Percentiles rank a stretch among this genome's conserved stretches.
Evolutionary conservation across 768 basidiomycete genomes (phyloP).

Genomic region (Asterophora lycoperdoides): DNA sequence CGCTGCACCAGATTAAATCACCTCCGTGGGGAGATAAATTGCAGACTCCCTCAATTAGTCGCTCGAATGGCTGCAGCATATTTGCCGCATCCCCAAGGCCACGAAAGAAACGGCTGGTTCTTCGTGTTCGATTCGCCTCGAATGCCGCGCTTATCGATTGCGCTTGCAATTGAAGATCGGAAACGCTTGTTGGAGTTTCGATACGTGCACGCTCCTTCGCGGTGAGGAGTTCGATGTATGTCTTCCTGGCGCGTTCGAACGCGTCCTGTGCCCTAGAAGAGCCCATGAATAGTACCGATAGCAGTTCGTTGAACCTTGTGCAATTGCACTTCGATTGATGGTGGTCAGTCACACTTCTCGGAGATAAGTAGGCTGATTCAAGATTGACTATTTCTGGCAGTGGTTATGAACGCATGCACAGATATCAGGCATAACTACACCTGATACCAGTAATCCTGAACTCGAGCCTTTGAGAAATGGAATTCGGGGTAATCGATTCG

Average conservation of each 20-base stretch:
- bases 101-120: neutral
- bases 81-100: neutral
- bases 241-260: conserved; percentile 5
- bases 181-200: neutral
- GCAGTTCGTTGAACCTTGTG: too few species aligned
- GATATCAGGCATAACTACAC: too few species aligned
- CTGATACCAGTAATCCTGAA: too few species aligned
- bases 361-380: too few species aligned
- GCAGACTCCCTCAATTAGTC: neutral
- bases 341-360: too few species aligned
- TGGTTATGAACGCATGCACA: too few species aligned
- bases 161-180: neutral
- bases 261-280: neutral
- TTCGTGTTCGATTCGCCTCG: neutral
- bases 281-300: neutral
- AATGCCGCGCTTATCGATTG: neutral
- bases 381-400: too few species aligned
- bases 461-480: too few species aligned
- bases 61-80: conserved; percentile 5
- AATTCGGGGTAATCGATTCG: too few species aligned
- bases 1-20: conserved; percentile 4
- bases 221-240: conserved; percentile 1
- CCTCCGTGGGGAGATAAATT: conserved; percentile 2
- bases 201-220: conserved; percentile 2
- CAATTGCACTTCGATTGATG: too few species aligned